Evolutionary conservation across 306 rosid species (phyloP).

Genomic region (Hippophae tibetana): DNA sequence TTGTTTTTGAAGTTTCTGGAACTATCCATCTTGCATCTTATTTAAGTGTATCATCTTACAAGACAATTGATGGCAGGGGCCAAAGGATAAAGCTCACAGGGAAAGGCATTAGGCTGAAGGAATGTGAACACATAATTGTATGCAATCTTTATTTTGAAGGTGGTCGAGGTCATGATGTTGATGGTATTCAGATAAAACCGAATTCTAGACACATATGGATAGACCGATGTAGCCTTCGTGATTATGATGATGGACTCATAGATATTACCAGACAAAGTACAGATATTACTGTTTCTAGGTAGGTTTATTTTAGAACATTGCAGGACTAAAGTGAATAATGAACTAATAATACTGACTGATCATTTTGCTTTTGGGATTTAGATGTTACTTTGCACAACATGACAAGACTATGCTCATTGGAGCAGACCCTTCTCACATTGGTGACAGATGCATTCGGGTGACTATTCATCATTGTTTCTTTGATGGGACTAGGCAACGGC

Average conservation of each 20-base stretch:
- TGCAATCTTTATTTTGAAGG: slow-evolving; percentile 35
- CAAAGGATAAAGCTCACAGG: slow-evolving; percentile 28
- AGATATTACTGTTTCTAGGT: slow-evolving; percentile 32
- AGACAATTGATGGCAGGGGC: slow-evolving; percentile 33
- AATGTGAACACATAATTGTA: slow-evolving; percentile 29
- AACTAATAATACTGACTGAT: neutral
- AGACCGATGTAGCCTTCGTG: slow-evolving; percentile 32
- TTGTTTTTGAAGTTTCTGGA: slow-evolving; percentile 60
- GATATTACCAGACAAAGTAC: slow-evolving; percentile 33
- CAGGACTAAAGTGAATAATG: slow-evolving; percentile 2
- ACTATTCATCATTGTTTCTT: slow-evolving; percentile 35
- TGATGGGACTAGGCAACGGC: slow-evolving; percentile 32
- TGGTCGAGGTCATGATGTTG: slow-evolving; percentile 33
- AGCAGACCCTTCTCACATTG: slow-evolving; percentile 30
- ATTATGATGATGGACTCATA: slow-evolving; percentile 31
- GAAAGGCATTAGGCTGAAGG: slow-evolving; percentile 32
- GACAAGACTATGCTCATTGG: slow-evolving; percentile 39
- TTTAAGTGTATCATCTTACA: slow-evolving; percentile 25
- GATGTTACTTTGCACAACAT: slow-evolving; percentile 28
- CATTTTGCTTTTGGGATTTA: slow-evolving; percentile 9
- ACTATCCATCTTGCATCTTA: slow-evolving; percentile 30
- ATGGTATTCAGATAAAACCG: slow-evolving; percentile 35
- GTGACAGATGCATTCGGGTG: slow-evolving; percentile 32
- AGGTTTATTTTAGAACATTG: slow-evolving; percentile 3
- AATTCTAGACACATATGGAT: slow-evolving; percentile 34